A percentile compares a stretch with the other conserved stretches of the same genome.
Evolutionary conservation across 2,329 filamentous ascomycete species (phyloP).

Genomic region (Pseudocercospora ulei): DNA sequence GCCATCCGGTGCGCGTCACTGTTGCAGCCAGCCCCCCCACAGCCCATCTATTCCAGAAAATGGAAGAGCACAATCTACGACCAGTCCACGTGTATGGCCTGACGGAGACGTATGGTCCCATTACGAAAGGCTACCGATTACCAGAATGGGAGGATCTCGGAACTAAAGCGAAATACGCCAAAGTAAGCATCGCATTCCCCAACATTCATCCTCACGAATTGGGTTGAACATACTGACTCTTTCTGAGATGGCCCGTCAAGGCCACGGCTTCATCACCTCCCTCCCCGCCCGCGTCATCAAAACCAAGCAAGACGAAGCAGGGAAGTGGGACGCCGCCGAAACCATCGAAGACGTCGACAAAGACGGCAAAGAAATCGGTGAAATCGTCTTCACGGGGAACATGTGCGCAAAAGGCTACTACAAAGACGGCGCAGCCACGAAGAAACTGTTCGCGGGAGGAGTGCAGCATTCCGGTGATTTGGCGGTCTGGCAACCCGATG

Average conservation of each 20-base stretch:
- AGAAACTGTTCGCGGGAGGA: conserved; percentile 77
- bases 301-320: conserved; percentile 51
- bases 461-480: conserved; percentile 83
- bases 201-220: too few relatives aligned
- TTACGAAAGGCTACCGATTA: conserved; percentile 85
- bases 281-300: conserved; percentile 75
- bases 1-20: conserved; percentile 65
- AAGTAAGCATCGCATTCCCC: conserved; percentile 25
- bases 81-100: conserved; percentile 90
- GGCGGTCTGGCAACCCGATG: conserved; percentile 86
- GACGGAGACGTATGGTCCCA: conserved; percentile 85
- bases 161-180: conserved; percentile 65
- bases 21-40: conserved; percentile 88
- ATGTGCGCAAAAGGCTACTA: conserved; percentile 88
- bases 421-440: conserved; percentile 76
- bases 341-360: conserved; percentile 57
- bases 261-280: conserved; percentile 78
- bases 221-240: not conserved
- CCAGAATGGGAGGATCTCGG: conserved; percentile 72
- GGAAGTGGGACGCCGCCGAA: conserved; percentile 38
- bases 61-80: conserved; percentile 74
- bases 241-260: conserved; percentile 74
- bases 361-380: conserved; percentile 66
- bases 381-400: conserved; percentile 81
- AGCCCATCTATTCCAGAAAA: conserved; percentile 82